Base-by-base conservation (phyloP, 1,139 yeast species). In the Candida sanyaensis region DNA sequence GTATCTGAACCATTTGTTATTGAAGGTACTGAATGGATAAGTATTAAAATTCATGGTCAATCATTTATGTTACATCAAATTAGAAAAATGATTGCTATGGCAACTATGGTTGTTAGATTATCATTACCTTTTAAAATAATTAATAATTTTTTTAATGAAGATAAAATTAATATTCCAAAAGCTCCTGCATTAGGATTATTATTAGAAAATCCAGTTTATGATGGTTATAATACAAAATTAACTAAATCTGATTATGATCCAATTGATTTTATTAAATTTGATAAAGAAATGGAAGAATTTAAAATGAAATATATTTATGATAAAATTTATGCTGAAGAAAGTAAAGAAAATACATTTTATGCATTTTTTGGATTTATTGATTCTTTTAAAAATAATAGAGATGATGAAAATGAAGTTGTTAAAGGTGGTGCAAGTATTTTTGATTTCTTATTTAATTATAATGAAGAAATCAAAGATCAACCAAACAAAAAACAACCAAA, bases 21-120 rank as follows among this genome's bases (percentile, higher is more conserved):
- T 58, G 88, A 92, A 60, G 91, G 89, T 45, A 91, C 97, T 5
- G 98, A 93, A 64, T 93, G 99, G 99, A 80, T 90, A 5, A 88
- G 97, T 1, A 86, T 95, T 60, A 93, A 93, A 69, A 89, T 93
- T 53, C 99, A 93, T 64, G 99, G 99, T 3, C 99, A 93, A 69
- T 90, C 97, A 7, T 93, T 93, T 66, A 95, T 95, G 99, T 77
- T 93, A 53, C 99, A 93, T 68, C 99, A 93, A 75, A 93, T 93
- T 61, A 83, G 99, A 65, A 93, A 93, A 65, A 93, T 93, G 99
- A 90, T 95, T 50, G 95, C 97, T 27, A 87, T 93, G 96, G 96
- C 96, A 1, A 82, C 92, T 0, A 75, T 93, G 47, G 83, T 88
- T 13, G 83, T 92, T 29, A 81, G 99, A 61, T 85, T 95, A 21